phyloP scores from a whole-genome alignment of 1,284 basidiomycete genomes.

The Cryptococcus jaspeensis region DNA sequence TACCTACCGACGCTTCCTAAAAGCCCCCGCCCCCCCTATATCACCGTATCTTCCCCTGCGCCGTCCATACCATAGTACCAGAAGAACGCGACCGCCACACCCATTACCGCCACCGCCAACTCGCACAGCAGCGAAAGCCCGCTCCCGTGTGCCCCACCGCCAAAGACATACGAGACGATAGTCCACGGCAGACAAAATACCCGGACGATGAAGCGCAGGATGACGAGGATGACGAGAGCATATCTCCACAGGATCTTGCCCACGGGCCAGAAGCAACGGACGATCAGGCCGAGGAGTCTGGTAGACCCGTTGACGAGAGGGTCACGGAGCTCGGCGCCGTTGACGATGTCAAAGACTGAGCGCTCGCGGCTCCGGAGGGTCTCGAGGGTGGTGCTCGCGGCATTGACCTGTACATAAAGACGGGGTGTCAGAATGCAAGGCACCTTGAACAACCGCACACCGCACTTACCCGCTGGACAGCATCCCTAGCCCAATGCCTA shows the following conservation, averaged over 20 bases:
- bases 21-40: too few relatives aligned
- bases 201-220: background rate
- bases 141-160: too few relatives aligned
- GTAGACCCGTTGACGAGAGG: constrained; percentile 2
- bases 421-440: too few relatives aligned
- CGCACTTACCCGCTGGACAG: constrained; percentile 8
- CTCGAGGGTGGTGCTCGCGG: constrained; percentile 7
- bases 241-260: background rate
- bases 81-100: background rate
- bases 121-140: background rate
- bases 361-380: constrained; percentile 6
- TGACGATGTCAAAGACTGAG: background rate
- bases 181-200: background rate
- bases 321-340: constrained; percentile 6
- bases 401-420: background rate
- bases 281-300: background rate
- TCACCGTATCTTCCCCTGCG: too few relatives aligned
- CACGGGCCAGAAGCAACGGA: background rate
- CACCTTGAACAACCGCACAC: too few relatives aligned
- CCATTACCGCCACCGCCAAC: background rate
- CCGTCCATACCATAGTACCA: constrained; percentile 4
- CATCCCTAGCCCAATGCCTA: constrained; percentile 11
- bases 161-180: background rate
- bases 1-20: too few relatives aligned
- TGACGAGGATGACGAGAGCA: background rate